phyloP scores from a whole-genome alignment of 305 asterid genomes.

The Ajuga reptans region DNA sequence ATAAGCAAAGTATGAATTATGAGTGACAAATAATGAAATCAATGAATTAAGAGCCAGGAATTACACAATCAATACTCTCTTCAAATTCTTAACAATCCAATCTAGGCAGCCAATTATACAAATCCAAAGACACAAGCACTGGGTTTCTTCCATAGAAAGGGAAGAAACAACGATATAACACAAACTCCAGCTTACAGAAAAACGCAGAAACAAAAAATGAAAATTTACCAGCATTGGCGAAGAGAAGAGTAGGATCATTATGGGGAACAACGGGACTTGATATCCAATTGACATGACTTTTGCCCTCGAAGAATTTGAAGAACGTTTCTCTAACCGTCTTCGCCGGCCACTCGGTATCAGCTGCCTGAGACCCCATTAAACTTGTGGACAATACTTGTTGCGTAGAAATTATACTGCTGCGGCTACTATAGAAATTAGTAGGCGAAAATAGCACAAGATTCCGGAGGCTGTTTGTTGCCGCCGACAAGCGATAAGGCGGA shows the following conservation, averaged over 20 bases:
- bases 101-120: background rate
- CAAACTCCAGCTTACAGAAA: background rate
- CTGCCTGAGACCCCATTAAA: slow-evolving; percentile 50
- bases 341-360: slow-evolving; percentile 71
- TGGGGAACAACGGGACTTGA: slow-evolving; percentile 94
- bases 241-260: slow-evolving; percentile 91
- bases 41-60: background rate
- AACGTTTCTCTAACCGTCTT: slow-evolving; percentile 54
- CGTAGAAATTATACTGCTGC: slow-evolving; percentile 11
- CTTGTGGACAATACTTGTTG: slow-evolving; percentile 13
- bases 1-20: slow-evolving; percentile 1
- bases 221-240: slow-evolving; percentile 69
- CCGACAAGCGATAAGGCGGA: slow-evolving; percentile 14
- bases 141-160: background rate
- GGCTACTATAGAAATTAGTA: slow-evolving; percentile 13
- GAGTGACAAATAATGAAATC: background rate
- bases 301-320: slow-evolving; percentile 57
- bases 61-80: background rate
- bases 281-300: slow-evolving; percentile 54
- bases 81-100: background rate
- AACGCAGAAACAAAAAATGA: background rate
- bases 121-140: background rate
- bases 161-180: no score
- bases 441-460: slow-evolving; percentile 9
- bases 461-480: slow-evolving; percentile 14